Conservation (phyloP, 2,329 filamentous ascomycete species). For the Blumeriella jaapii region DNA sequence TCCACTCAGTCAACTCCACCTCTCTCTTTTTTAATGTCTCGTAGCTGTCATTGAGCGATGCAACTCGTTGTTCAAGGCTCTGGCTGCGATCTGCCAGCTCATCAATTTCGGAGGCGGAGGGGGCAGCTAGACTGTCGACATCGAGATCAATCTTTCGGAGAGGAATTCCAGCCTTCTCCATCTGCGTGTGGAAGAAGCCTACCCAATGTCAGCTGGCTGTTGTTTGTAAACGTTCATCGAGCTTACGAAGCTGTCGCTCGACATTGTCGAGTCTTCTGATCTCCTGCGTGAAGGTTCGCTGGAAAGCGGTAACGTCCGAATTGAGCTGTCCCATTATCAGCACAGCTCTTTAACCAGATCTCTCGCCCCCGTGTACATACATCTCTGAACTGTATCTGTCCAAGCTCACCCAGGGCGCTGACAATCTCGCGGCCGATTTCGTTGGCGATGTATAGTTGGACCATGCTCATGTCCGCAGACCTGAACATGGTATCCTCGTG, state of each 20-base stretch:
- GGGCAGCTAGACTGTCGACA: conserved; percentile 71
- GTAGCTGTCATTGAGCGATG: conserved; percentile 92
- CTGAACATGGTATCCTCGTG: conserved; percentile 92
- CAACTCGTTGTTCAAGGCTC: conserved; percentile 81
- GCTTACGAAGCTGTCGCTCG: conserved; percentile 87
- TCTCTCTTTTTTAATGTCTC: conserved; percentile 97
- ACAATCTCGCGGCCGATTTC: conserved; percentile 98
- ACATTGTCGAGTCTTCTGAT: conserved; percentile 97
- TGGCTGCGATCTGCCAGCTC: conserved; percentile 88
- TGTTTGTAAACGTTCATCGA: conserved; percentile 2
- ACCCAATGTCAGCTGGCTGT: conserved; percentile 10
- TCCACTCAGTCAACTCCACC: conserved; percentile 94
- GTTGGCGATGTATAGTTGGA: conserved; percentile 98
- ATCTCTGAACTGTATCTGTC: conserved; percentile 93
- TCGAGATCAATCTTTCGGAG: conserved; percentile 90
- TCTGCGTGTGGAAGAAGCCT: conserved; percentile 93
- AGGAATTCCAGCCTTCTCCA: conserved; percentile 81
- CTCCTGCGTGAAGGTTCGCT: conserved; percentile 94
- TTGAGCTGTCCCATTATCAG: conserved; percentile 57
- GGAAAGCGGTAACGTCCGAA: conserved; percentile 83
- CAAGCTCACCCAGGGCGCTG: conserved; percentile 89
- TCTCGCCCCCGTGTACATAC: conserved; percentile 36
- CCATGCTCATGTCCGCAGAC: conserved; percentile 99
- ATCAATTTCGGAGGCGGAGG: conserved; percentile 90
- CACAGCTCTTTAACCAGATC: conserved; percentile 4